Percentiles rank a stretch among this genome's conserved stretches.
These are phyloP conservation scores for Macrolepiota albuminosa DNA, from an alignment of 768 basidiomycete species.

Conservation along the genomic window DNA sequence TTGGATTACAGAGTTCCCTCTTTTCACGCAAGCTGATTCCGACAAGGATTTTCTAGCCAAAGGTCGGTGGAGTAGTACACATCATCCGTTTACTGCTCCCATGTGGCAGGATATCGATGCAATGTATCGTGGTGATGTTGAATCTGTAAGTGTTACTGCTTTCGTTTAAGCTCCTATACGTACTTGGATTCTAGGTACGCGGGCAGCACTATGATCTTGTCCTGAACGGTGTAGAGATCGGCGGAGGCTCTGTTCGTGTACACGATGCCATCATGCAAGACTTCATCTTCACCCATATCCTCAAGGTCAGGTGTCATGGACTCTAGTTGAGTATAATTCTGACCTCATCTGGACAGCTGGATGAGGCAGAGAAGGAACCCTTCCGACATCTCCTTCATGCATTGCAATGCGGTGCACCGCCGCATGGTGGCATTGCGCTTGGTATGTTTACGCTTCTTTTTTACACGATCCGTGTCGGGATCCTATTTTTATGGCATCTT, in stretches of 20 bases:
- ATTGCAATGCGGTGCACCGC: slow-evolving; percentile 85
- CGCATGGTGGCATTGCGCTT: slow-evolving; percentile 92
- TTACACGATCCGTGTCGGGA: slow-evolving; percentile 9
- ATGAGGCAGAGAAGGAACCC: slow-evolving; percentile 62
- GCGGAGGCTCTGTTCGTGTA: slow-evolving; percentile 89
- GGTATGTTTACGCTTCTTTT: slow-evolving; percentile 43
- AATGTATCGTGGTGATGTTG: slow-evolving; percentile 66
- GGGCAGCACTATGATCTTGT: slow-evolving; percentile 98
- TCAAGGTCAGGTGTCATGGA: slow-evolving; percentile 53
- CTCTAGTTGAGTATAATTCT: not conserved
- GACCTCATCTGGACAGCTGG: slow-evolving; percentile 46
- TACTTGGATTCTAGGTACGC: slow-evolving; percentile 52
- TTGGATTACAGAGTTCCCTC: slow-evolving; percentile 95
- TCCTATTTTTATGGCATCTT: slow-evolving; percentile 1
- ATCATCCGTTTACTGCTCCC: slow-evolving; percentile 96
- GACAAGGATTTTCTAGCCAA: slow-evolving; percentile 85
- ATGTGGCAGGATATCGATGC: slow-evolving; percentile 84
- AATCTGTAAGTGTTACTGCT: slow-evolving; percentile 34
- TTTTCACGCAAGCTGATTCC: slow-evolving; percentile 80
- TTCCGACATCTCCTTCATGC: slow-evolving; percentile 88
- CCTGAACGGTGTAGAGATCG: slow-evolving; percentile 89
- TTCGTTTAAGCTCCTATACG: not conserved
- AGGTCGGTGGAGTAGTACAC: slow-evolving; percentile 88
- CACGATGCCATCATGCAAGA: slow-evolving; percentile 89
- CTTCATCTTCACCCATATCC: slow-evolving; percentile 66